A percentile compares a stretch with the other conserved stretches of the same genome.
These are phyloP conservation scores for Blastobotrys mokoenaii DNA, from an alignment of 805 yeast genomes.

Conservation along the genomic window DNA sequence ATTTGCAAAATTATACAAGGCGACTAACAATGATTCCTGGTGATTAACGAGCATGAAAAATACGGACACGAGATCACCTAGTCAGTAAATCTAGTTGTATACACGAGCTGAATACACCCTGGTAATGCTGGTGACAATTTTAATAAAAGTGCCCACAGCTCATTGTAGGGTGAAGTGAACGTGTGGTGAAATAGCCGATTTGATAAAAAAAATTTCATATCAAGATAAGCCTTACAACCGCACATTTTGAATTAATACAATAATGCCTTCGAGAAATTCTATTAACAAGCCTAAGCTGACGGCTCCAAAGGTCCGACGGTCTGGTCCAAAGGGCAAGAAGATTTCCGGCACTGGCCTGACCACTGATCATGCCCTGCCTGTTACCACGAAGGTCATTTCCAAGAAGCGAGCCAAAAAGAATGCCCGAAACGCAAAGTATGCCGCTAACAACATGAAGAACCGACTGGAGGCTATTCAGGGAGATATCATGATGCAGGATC, in stretches of 20 bases:
- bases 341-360: constrained; percentile 4
- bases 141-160: no score
- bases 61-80: no score
- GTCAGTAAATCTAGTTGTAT: no score
- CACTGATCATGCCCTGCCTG: constrained; percentile 8
- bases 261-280: constrained; percentile 76
- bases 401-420: constrained; percentile 73
- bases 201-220: no score
- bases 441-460: constrained; percentile 42
- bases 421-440: constrained; percentile 69
- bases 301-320: constrained; percentile 16
- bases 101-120: no score
- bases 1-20: no score
- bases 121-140: no score
- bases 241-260: not conserved
- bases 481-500: constrained; percentile 36
- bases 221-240: no score
- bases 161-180: no score
- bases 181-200: no score
- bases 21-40: no score
- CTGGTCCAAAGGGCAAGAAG: not conserved
- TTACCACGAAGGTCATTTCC: constrained; percentile 51
- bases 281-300: constrained; percentile 66
- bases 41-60: no score
- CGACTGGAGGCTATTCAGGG: constrained; percentile 31